Percentiles rank a stretch among this genome's conserved stretches.
Conservation (phyloP, 2,329 filamentous ascomycete genomes). For the Colletotrichum spaethianum region DNA sequence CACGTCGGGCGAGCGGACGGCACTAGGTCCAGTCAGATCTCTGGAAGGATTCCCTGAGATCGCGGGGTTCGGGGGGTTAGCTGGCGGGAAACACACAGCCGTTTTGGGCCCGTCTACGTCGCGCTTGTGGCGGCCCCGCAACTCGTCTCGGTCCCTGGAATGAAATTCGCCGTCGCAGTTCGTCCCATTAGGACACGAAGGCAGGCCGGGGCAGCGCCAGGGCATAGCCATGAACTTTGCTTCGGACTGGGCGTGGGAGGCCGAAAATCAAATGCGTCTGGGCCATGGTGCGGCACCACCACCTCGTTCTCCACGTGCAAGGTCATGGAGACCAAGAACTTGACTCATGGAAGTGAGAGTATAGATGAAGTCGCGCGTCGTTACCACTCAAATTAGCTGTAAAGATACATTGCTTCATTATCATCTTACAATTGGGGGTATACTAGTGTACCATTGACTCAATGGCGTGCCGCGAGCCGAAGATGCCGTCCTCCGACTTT, state of each 20-base stretch:
- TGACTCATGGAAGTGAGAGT: conserved; percentile 22
- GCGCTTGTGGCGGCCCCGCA: not conserved
- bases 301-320: not conserved
- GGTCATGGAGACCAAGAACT: not conserved
- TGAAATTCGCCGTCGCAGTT: conserved; percentile 26
- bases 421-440: conserved; percentile 34
- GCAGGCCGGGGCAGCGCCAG: not conserved
- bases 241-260: not conserved
- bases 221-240: not conserved
- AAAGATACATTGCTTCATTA: conserved; percentile 15
- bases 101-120: not conserved
- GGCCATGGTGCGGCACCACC: not conserved
- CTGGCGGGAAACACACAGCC: not conserved
- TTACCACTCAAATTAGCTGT: not conserved
- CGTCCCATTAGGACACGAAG: conserved; percentile 18
- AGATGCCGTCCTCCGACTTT: conserved; percentile 20
- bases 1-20: conserved; percentile 33
- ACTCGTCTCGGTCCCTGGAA: conserved; percentile 13
- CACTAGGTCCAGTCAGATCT: conserved; percentile 3
- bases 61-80: conserved; percentile 8
- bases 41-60: conserved; percentile 12
- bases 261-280: not conserved
- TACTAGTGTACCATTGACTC: conserved; percentile 15
- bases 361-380: not conserved
- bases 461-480: not conserved